phyloP scores from a whole-genome alignment of 139 green algal genomes.

The Micractinium conductrix region DNA sequence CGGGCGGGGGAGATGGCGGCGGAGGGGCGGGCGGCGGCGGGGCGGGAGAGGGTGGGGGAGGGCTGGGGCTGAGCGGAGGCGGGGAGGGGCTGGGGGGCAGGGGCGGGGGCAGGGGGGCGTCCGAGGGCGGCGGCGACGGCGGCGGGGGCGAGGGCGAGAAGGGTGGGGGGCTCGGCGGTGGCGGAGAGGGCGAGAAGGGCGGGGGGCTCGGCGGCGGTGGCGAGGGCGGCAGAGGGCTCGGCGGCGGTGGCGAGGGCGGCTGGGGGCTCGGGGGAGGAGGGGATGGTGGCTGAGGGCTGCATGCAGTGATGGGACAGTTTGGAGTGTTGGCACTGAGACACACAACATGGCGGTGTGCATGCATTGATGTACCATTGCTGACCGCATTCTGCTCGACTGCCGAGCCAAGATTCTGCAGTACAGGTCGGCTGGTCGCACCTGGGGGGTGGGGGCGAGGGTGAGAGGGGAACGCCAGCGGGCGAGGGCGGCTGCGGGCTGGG shows the following conservation, averaged over 20 bases:
- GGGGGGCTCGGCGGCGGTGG: not conserved
- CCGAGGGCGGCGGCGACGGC: not conserved
- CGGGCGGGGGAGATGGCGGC: not conserved
- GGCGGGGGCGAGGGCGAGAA: not conserved
- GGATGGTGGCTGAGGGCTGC: no score
- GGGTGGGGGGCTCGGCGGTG: not conserved
- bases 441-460: no score
- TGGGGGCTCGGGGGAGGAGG: not conserved
- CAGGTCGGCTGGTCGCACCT: no score
- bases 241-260: not conserved
- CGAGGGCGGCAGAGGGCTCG: not conserved
- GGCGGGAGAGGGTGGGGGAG: not conserved
- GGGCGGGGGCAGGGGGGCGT: not conserved
- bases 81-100: not conserved
- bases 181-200: not conserved
- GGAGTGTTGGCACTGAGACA: no score
- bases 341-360: no score
- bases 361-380: no score
- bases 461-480: no score
- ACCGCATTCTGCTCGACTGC: no score
- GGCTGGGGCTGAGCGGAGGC: not conserved
- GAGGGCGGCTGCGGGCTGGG: no score
- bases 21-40: not conserved
- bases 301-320: no score
- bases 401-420: no score